These are phyloP conservation scores for Hanseniaspora guilliermondii DNA, from an alignment of 805 yeast genomes.

Conservation along the genomic window DNA sequence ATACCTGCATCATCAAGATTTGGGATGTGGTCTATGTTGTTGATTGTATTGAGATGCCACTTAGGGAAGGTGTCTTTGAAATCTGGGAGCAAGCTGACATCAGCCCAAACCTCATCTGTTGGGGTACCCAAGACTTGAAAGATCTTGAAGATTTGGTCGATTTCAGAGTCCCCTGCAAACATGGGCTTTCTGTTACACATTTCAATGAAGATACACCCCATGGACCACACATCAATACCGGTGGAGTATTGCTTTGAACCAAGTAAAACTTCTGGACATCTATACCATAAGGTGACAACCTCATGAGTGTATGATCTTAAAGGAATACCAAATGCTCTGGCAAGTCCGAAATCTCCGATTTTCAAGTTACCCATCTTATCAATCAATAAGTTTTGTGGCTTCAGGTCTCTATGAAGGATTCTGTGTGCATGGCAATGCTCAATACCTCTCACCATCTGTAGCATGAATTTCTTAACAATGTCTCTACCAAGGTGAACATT, in stretches of 20 bases:
- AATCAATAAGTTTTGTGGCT: slow-evolving; percentile 88
- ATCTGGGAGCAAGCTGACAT: slow-evolving; percentile 80
- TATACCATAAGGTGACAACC: slow-evolving; percentile 94
- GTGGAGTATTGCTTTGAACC: slow-evolving; percentile 95
- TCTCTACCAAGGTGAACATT: slow-evolving; percentile 82
- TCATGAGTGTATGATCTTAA: slow-evolving; percentile 95
- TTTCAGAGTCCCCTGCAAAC: slow-evolving; percentile 92
- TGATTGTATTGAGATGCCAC: slow-evolving; percentile 80
- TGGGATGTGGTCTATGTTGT: slow-evolving; percentile 54
- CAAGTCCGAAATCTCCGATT: slow-evolving; percentile 92
- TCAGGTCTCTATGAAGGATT: slow-evolving; percentile 64
- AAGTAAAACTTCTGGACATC: slow-evolving; percentile 92
- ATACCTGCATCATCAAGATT: slow-evolving; percentile 66
- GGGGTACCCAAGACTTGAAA: slow-evolving; percentile 95
- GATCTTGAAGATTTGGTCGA: slow-evolving; percentile 84
- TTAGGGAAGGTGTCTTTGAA: slow-evolving; percentile 73
- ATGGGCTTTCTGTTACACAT: slow-evolving; percentile 97
- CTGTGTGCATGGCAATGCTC: slow-evolving; percentile 52
- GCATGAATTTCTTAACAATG: slow-evolving; percentile 82
- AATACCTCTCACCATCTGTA: slow-evolving; percentile 80
- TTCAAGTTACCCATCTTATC: slow-evolving; percentile 82
- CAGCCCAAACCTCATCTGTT: slow-evolving; percentile 93
- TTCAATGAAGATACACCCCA: slow-evolving; percentile 95
- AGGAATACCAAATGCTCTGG: slow-evolving; percentile 96
- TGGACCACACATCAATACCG: slow-evolving; percentile 96